Percentiles rank a stretch among this genome's conserved stretches.
Conservation (phyloP, 1,284 basidiomycete species). For the Marasmius oreades region DNA sequence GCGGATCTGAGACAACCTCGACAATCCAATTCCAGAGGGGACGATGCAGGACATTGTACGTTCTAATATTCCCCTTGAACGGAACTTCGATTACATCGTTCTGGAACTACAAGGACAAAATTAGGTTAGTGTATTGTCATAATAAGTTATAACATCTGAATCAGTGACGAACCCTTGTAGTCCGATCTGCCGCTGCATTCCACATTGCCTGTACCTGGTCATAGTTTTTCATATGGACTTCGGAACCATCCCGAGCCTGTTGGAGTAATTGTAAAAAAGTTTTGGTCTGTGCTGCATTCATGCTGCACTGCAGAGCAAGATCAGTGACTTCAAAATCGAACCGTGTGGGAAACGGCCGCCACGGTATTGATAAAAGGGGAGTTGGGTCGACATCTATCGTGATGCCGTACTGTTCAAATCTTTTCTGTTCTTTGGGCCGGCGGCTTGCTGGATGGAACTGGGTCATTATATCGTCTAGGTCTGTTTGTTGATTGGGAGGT, state of each 20-base stretch:
- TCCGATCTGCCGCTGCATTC: not conserved
- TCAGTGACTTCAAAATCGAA: not conserved
- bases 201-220: not conserved
- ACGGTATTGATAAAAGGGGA: not conserved
- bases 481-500: no score
- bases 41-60: slow-evolving; percentile 12
- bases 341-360: not conserved
- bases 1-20: slow-evolving; percentile 16
- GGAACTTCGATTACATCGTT: slow-evolving; percentile 4
- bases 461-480: no score
- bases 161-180: not conserved
- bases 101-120: not conserved
- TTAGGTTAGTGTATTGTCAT: no score
- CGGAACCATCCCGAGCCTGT: not conserved
- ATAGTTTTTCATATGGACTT: not conserved
- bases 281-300: not conserved
- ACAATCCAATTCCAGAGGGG: slow-evolving; percentile 16
- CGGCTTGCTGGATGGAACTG: not conserved
- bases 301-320: not conserved
- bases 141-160: not conserved
- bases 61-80: slow-evolving; percentile 9
- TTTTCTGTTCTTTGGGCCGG: not conserved
- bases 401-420: not conserved
- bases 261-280: not conserved
- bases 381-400: not conserved